Evolutionary conservation across 768 basidiomycete genomes (phyloP).

Genomic region (Mrakia hoshinonis): DNA sequence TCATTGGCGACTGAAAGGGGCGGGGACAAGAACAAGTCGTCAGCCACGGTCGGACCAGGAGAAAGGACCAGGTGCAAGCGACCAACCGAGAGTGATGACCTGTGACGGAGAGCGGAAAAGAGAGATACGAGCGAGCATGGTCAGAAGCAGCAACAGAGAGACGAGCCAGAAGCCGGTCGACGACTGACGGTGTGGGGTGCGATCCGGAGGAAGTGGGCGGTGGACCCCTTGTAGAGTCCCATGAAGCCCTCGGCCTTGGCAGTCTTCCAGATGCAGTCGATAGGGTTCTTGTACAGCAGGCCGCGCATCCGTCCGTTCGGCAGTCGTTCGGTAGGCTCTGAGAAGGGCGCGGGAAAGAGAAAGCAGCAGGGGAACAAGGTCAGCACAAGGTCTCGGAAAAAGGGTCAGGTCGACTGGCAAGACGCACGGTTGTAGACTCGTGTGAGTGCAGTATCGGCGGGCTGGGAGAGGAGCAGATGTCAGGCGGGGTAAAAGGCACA

Average conservation of each 20-base stretch:
- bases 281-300: slow-evolving; percentile 75
- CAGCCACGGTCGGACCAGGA: too few relatives aligned
- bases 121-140: not conserved
- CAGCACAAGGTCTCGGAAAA: not conserved
- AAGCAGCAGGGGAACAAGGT: not conserved
- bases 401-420: not conserved
- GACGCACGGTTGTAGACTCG: slow-evolving; percentile 75
- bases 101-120: not conserved
- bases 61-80: too few relatives aligned
- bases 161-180: not conserved
- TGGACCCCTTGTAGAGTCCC: slow-evolving; percentile 99
- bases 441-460: slow-evolving; percentile 57
- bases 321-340: slow-evolving; percentile 40
- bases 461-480: slow-evolving; percentile 33
- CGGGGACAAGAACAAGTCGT: not conserved
- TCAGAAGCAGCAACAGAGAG: slow-evolving; percentile 5
- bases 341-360: not conserved
- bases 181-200: slow-evolving; percentile 64
- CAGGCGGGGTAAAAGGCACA: not conserved
- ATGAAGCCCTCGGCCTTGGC: slow-evolving; percentile 75
- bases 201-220: slow-evolving; percentile 52
- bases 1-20: slow-evolving; percentile 15
- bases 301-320: slow-evolving; percentile 47
- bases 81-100: slow-evolving; percentile 20
- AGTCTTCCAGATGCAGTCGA: slow-evolving; percentile 96